phyloP scores from a whole-genome alignment of 1,284 basidiomycete species.

The Cystobasidium pallidum region DNA sequence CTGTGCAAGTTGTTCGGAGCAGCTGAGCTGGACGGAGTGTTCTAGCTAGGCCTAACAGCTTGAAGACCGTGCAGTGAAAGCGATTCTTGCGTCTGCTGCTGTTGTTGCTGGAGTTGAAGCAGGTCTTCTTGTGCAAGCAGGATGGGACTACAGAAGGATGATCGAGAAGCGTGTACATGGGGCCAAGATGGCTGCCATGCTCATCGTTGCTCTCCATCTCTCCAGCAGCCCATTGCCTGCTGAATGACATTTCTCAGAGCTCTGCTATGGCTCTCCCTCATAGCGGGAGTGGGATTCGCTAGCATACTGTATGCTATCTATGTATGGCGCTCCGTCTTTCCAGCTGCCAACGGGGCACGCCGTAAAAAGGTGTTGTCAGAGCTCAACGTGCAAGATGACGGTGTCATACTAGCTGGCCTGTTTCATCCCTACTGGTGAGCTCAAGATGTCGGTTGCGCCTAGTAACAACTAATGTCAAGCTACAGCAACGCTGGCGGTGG shows the following conservation, averaged over 20 bases:
- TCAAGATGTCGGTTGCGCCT: background rate
- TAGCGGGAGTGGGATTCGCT: background rate
- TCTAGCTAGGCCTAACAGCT: constrained; percentile 13
- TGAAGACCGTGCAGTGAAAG: constrained; percentile 6
- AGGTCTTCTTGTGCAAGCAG: no score
- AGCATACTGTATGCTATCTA: background rate
- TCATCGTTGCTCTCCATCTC: background rate
- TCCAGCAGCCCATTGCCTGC: background rate
- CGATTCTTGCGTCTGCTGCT: background rate
- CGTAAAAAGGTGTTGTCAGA: constrained; percentile 18
- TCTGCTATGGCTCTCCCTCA: constrained; percentile 9
- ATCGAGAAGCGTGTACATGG: background rate
- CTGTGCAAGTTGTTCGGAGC: background rate
- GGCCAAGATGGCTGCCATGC: background rate
- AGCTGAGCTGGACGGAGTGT: background rate
- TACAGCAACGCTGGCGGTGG: constrained; percentile 93
- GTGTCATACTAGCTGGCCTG: constrained; percentile 68
- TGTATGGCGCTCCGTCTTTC: constrained; percentile 23
- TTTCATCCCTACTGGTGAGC: constrained; percentile 94
- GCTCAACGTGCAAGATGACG: constrained; percentile 23
- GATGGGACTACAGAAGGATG: background rate
- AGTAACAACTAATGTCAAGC: background rate
- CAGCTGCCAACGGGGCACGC: constrained; percentile 27
- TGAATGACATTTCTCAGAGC: constrained; percentile 16
- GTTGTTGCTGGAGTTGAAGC: no score